These are phyloP conservation scores for Hypoxylon fragiforme DNA, from an alignment of 495 filamentous ascomycete genomes.

Conservation along the genomic window DNA sequence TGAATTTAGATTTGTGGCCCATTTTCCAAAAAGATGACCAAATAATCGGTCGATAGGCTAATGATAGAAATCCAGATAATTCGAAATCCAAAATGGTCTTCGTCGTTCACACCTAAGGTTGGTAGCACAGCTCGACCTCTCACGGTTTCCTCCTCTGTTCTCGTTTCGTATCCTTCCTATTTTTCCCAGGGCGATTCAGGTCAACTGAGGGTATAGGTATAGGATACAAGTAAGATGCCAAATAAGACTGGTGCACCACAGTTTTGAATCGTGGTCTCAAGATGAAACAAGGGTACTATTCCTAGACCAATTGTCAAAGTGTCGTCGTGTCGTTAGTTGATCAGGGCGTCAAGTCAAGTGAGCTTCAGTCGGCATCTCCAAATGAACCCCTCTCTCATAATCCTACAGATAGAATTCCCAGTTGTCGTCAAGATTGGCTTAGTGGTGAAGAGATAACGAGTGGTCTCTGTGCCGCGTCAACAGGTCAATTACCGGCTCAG, in stretches of 20 bases:
- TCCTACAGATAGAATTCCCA: conserved; percentile 3
- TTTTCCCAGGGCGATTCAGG: neutral
- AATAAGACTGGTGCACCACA: conserved; percentile 6
- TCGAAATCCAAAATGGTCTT: neutral
- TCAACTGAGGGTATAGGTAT: neutral
- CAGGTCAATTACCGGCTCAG: conserved; percentile 12
- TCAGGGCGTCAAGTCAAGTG: conserved; percentile 11
- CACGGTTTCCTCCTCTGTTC: no score
- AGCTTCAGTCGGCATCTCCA: conserved; percentile 22
- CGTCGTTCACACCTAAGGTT: conserved; percentile 5
- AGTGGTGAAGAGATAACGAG: conserved; percentile 2
- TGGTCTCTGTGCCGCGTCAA: neutral
- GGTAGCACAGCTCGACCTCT: neutral
- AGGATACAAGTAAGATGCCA: conserved; percentile 4
- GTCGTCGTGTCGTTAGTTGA: conserved; percentile 14
- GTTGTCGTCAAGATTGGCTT: conserved; percentile 19
- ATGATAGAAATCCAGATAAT: neutral
- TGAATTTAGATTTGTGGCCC: conserved; percentile 56
- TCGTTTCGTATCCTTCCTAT: conserved; percentile 12
- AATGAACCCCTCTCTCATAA: conserved; percentile 19
- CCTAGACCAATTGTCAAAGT: conserved; percentile 14
- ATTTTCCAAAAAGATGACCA: conserved; percentile 33
- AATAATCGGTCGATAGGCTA: neutral
- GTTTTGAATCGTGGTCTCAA: conserved; percentile 1
- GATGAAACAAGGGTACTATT: conserved; percentile 14